Evolutionary conservation across 2,329 filamentous ascomycete genomes (phyloP).

Genomic region (Cladophialophora exuberans): DNA sequence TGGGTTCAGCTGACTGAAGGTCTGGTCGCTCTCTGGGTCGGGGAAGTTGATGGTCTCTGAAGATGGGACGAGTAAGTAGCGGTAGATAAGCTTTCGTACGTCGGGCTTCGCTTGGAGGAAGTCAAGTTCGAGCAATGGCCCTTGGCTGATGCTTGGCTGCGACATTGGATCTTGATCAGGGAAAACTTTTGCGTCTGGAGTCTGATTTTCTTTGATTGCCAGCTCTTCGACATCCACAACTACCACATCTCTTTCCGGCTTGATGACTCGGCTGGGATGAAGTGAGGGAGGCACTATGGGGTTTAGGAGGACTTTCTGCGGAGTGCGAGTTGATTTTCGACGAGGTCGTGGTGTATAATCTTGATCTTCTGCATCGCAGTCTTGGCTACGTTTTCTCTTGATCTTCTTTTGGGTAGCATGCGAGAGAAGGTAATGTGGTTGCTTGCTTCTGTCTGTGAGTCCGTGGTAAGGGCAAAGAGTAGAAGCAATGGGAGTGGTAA

Average conservation of each 20-base stretch:
- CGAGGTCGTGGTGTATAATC: too few species aligned
- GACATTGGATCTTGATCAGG: background rate
- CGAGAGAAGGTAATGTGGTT: too few species aligned
- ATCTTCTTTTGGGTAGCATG: too few species aligned
- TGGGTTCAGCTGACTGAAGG: conserved; percentile 3
- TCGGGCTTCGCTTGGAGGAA: conserved; percentile 14
- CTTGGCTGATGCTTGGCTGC: background rate
- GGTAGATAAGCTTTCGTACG: conserved; percentile 16
- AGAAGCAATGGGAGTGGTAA: background rate
- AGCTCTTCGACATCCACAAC: too few species aligned
- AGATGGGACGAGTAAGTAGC: conserved; percentile 15
- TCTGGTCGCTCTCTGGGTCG: background rate
- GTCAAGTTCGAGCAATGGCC: conserved; percentile 8
- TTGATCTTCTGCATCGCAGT: too few species aligned
- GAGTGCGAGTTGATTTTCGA: too few species aligned
- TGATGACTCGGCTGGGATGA: too few species aligned
- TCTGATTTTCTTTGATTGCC: background rate
- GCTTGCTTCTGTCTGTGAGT: conserved; percentile 5
- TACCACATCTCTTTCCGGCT: too few species aligned
- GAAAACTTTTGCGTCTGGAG: background rate
- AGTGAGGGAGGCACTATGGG: too few species aligned
- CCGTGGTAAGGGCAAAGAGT: conserved; percentile 20
- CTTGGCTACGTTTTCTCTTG: background rate
- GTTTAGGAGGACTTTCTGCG: too few species aligned
- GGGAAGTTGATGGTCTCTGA: conserved; percentile 10